Conservation (phyloP, 1,284 basidiomycete species). For the Cutaneotrichosporon spelunceum region DNA sequence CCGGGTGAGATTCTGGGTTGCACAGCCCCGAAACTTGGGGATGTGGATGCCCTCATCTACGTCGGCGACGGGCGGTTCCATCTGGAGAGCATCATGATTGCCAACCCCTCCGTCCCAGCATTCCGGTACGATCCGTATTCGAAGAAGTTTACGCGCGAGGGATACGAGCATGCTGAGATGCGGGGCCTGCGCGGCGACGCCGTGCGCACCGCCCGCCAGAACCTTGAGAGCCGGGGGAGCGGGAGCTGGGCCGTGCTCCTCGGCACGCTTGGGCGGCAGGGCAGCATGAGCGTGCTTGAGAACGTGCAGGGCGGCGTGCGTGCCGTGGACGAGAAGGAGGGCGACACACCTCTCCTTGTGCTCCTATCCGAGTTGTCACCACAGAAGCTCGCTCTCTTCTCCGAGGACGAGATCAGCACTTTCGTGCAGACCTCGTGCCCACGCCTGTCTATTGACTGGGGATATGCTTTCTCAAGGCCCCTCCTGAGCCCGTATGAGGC, state of each 20-base stretch:
- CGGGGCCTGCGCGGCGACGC: slow-evolving; percentile 69
- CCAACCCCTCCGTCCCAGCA: slow-evolving; percentile 91
- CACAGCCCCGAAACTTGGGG: slow-evolving; percentile 75
- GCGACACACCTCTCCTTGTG: slow-evolving; percentile 64
- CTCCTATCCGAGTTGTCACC: slow-evolving; percentile 95
- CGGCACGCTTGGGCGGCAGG: slow-evolving; percentile 92
- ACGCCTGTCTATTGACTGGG: slow-evolving; percentile 79
- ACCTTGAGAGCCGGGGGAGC: slow-evolving; percentile 54
- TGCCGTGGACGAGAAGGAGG: slow-evolving; percentile 14
- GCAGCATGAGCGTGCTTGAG: slow-evolving; percentile 82
- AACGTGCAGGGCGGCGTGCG: slow-evolving; percentile 69
- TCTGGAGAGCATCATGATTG: slow-evolving; percentile 98
- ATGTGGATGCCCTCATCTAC: slow-evolving; percentile 86
- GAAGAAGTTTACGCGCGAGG: slow-evolving; percentile 90
- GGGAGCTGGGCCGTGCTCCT: slow-evolving; percentile 85
- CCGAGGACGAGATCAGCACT: slow-evolving; percentile 24
- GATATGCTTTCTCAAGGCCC: slow-evolving; percentile 87
- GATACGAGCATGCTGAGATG: slow-evolving; percentile 91
- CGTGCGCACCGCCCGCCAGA: slow-evolving; percentile 67
- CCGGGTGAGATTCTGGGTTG: slow-evolving; percentile 97
- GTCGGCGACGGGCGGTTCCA: slow-evolving; percentile 98
- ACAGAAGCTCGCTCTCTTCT: slow-evolving; percentile 80
- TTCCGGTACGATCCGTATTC: slow-evolving; percentile 99
- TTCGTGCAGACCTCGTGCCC: slow-evolving; percentile 31
- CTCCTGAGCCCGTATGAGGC: slow-evolving; percentile 93